These are phyloP conservation scores for Sporobolus alterniflorus DNA, from an alignment of 202 grass and related monocot genomes.

Conservation along the genomic window DNA sequence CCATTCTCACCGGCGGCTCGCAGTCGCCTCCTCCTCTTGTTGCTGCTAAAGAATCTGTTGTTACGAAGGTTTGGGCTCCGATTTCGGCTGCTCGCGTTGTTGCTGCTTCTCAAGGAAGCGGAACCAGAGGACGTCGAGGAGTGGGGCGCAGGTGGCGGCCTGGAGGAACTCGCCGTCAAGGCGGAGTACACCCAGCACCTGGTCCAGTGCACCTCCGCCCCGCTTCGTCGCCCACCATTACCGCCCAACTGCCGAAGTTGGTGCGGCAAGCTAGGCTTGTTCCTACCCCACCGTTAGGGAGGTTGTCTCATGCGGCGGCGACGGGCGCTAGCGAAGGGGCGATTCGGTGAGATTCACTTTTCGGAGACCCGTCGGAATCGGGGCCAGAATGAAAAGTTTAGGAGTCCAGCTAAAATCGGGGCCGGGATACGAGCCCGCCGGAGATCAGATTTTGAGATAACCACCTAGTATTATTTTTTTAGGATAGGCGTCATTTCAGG, in stretches of 20 bases:
- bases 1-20: too few species aligned
- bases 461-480: too few species aligned
- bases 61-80: not conserved
- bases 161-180: conserved; percentile 66
- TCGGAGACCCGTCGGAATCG: too few species aligned
- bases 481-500: too few species aligned
- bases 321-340: too few species aligned
- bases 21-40: not conserved
- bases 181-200: conserved; percentile 68
- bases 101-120: conserved; percentile 73
- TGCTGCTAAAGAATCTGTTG: not conserved
- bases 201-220: conserved; percentile 35
- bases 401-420: too few species aligned
- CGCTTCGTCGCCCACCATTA: conserved; percentile 1
- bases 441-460: too few species aligned
- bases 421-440: too few species aligned
- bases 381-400: too few species aligned
- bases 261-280: conserved; percentile 37
- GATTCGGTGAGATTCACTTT: too few species aligned
- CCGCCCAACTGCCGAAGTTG: conserved; percentile 34
- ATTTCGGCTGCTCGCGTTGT: conserved; percentile 11
- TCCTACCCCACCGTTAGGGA: conserved; percentile 51
- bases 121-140: conserved; percentile 71
- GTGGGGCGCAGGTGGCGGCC: conserved; percentile 35
- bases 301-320: too few species aligned